Conservation (phyloP, 2,329 filamentous ascomycete species). For the Colletotrichum paranaense region DNA sequence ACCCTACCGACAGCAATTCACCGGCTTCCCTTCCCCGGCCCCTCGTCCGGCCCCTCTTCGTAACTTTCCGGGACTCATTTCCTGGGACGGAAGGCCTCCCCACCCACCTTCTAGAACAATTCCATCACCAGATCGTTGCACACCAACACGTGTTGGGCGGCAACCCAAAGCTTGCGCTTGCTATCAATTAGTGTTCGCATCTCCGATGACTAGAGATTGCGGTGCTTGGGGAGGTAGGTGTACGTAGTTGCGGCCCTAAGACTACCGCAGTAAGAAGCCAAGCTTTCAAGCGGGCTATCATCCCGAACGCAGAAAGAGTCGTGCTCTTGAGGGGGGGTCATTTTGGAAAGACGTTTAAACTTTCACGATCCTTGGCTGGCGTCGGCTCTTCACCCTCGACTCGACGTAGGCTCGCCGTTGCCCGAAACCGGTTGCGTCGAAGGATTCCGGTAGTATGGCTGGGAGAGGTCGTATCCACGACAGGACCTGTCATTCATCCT, state of each 20-base stretch:
- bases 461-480: neutral
- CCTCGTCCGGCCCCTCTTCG: conserved; percentile 23
- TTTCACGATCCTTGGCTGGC: neutral
- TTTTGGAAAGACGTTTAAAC: neutral
- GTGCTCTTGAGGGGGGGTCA: neutral
- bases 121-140: conserved; percentile 8
- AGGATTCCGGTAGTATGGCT: neutral
- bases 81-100: conserved; percentile 18
- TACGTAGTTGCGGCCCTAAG: neutral
- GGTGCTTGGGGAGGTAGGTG: neutral
- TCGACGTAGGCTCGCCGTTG: neutral
- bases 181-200: neutral
- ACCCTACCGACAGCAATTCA: neutral
- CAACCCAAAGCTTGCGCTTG: neutral
- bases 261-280: neutral
- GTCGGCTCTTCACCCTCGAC: neutral
- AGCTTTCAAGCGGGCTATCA: neutral
- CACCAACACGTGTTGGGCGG: conserved; percentile 7
- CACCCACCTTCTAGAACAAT: conserved; percentile 28
- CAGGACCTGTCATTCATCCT: neutral
- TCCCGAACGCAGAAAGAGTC: neutral
- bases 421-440: neutral
- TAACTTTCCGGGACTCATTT: conserved; percentile 14
- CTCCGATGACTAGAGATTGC: neutral
- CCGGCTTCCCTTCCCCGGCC: conserved; percentile 21